Evolutionary conservation across 768 basidiomycete species (phyloP).

Genomic region (Strobilomyces echinocephalus): DNA sequence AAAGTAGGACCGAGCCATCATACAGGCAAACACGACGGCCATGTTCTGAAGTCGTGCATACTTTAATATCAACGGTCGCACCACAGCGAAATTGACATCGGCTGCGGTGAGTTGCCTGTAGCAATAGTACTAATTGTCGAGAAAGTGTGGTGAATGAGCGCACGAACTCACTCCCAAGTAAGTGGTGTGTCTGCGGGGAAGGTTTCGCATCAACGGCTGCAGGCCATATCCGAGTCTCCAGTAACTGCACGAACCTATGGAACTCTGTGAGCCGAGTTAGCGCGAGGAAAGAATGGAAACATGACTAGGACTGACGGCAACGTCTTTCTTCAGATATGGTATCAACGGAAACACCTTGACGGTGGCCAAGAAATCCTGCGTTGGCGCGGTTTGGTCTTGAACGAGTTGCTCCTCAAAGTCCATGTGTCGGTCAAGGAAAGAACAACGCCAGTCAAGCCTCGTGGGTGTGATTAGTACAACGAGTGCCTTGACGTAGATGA

Average conservation of each 20-base stretch:
- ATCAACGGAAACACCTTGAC: conserved; percentile 82
- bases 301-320: conserved; percentile 45
- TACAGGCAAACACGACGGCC: conserved; percentile 69
- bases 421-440: conserved; percentile 21
- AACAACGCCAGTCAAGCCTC: conserved; percentile 4
- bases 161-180: conserved; percentile 68
- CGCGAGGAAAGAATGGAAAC: conserved; percentile 9
- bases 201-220: background rate
- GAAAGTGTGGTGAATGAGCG: background rate
- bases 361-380: conserved; percentile 52
- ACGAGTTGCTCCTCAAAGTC: conserved; percentile 33
- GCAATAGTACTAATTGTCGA: conserved; percentile 7
- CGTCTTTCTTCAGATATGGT: conserved; percentile 63
- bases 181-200: conserved; percentile 55
- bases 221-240: background rate
- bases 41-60: conserved; percentile 76
- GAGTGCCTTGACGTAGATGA: too few relatives aligned
- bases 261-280: conserved; percentile 17
- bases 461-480: background rate
- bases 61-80: conserved; percentile 72
- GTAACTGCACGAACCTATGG: conserved; percentile 23
- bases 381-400: conserved; percentile 45
- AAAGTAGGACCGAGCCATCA: conserved; percentile 78
- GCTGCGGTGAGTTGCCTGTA: conserved; percentile 74
- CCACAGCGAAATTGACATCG: conserved; percentile 76